Evolutionary conservation across 129 eudicot species (phyloP).

Genomic region (Tagetes erecta): DNA sequence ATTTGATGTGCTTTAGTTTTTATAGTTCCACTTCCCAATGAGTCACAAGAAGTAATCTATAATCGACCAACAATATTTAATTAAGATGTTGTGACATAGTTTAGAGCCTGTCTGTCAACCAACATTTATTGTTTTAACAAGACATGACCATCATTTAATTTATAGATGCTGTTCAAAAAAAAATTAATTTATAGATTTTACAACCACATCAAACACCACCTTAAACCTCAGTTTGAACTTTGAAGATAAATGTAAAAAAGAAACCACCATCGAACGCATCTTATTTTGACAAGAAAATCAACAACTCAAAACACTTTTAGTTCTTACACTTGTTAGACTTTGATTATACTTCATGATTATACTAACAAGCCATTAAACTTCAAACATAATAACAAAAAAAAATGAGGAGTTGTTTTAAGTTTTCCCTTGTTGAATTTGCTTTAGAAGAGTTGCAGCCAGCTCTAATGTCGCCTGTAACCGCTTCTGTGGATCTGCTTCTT

Average conservation of each 20-base stretch:
- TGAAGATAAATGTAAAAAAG: neutral
- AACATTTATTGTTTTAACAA: neutral
- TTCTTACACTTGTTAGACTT: neutral
- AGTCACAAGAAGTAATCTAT: neutral
- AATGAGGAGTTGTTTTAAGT: constrained; percentile 3
- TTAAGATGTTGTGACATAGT: too few species aligned
- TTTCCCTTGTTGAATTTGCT: constrained; percentile 94
- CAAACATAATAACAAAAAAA: neutral
- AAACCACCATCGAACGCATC: constrained; percentile 6
- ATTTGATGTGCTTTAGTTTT: neutral
- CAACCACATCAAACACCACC: neutral
- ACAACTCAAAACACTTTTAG: neutral
- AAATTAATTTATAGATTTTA: neutral
- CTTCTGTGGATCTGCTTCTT: constrained; percentile 76
- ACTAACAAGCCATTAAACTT: neutral
- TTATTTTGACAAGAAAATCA: neutral
- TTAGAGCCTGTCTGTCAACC: neutral
- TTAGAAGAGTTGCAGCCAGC: constrained; percentile 88
- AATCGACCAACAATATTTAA: too few species aligned
- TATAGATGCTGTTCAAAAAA: too few species aligned
- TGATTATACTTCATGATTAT: neutral
- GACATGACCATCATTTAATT: too few species aligned
- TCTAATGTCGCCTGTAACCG: constrained; percentile 89
- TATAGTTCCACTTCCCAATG: neutral
- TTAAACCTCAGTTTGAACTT: neutral